A percentile compares a stretch with the other conserved stretches of the same genome.
phyloP scores from a whole-genome alignment of 192 early-diverging fungal species.

The Cetraspora pellucida region DNA sequence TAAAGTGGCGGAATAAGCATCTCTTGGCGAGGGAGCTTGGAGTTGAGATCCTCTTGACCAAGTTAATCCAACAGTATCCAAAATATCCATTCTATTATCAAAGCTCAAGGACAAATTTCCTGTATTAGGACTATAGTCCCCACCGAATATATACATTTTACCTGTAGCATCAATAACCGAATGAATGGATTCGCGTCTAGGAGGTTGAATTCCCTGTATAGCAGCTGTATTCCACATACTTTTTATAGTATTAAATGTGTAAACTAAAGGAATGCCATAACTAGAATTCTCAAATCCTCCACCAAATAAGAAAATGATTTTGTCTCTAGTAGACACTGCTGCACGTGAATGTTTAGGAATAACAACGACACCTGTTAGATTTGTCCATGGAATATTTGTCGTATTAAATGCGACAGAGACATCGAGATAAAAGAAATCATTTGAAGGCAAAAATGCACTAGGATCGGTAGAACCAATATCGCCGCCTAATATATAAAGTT shows the following conservation, averaged over 20 bases:
- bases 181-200: background rate
- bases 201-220: background rate
- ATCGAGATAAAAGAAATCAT: background rate
- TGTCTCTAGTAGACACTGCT: background rate
- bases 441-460: background rate
- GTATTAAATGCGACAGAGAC: background rate
- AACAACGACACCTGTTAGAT: background rate
- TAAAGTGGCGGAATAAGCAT: background rate
- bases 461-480: background rate
- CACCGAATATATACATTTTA: slow-evolving; percentile 12
- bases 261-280: too few species aligned
- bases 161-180: background rate
- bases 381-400: background rate
- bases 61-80: background rate
- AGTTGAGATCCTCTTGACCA: background rate
- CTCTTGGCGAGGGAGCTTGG: background rate
- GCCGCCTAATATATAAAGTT: background rate
- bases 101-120: background rate
- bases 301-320: background rate
- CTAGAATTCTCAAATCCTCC: background rate
- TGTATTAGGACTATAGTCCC: background rate
- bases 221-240: too few species aligned
- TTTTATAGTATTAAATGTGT: too few species aligned
- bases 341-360: background rate
- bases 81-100: background rate